These are phyloP conservation scores for Wallemia hederae DNA, from an alignment of 1,284 basidiomycete species.

Conservation along the genomic window DNA sequence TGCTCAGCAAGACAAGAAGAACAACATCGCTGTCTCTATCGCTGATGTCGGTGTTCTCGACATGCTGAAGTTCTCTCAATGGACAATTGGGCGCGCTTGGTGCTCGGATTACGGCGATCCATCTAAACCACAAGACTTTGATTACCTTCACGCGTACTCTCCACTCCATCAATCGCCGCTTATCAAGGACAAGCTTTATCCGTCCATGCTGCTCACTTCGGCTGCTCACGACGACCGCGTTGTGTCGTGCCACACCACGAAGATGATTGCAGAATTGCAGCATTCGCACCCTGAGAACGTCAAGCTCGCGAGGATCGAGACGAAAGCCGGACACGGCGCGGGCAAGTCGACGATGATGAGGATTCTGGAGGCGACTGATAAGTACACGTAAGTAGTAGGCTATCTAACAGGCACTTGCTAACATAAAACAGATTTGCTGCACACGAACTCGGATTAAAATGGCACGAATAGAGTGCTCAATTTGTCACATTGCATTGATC, in stretches of 20 bases:
- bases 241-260: conserved; percentile 53
- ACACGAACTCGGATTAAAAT: background rate
- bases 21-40: conserved; percentile 45
- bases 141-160: conserved; percentile 47
- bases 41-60: conserved; percentile 57
- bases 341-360: conserved; percentile 43
- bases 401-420: too few relatives aligned
- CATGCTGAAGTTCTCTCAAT: conserved; percentile 41
- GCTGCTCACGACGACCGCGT: conserved; percentile 44
- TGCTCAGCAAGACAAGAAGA: conserved; percentile 34
- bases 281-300: conserved; percentile 22
- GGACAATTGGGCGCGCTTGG: conserved; percentile 53
- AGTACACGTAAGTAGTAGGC: conserved; percentile 35
- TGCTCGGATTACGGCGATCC: conserved; percentile 54
- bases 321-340: conserved; percentile 48
- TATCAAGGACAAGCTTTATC: conserved; percentile 24
- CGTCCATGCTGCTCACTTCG: conserved; percentile 23
- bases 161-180: conserved; percentile 41
- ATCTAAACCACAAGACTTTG: conserved; percentile 39
- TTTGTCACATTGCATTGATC: too few relatives aligned
- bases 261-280: conserved; percentile 41
- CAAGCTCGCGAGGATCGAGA: conserved; percentile 34
- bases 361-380: conserved; percentile 41
- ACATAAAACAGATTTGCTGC: background rate
- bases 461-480: background rate